These are phyloP conservation scores for Ampelomyces quisqualis DNA, from an alignment of 2,329 filamentous ascomycete genomes.

Conservation along the genomic window DNA sequence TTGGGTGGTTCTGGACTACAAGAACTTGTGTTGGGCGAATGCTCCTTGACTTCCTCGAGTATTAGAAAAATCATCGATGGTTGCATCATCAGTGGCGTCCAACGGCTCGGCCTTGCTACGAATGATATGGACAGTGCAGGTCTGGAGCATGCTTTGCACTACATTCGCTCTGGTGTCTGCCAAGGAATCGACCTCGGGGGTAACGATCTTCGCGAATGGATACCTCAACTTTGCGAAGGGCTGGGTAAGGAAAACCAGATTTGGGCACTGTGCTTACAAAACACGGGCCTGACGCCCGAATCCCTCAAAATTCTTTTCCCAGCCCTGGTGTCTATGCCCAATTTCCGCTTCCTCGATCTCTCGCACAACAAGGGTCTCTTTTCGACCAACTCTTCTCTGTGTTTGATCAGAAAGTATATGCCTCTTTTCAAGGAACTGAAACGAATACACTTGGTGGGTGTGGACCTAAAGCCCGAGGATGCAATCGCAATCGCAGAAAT, in stretches of 20 bases:
- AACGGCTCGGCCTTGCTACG: slow-evolving; percentile 77
- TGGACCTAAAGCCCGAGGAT: slow-evolving; percentile 80
- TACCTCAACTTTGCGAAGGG: slow-evolving; percentile 53
- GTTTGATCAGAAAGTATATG: slow-evolving; percentile 76
- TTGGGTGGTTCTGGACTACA: slow-evolving; percentile 75
- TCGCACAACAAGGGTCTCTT: slow-evolving; percentile 87
- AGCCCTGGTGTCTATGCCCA: slow-evolving; percentile 65
- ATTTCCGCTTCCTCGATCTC: slow-evolving; percentile 86
- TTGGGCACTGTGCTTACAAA: slow-evolving; percentile 81
- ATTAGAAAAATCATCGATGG: slow-evolving; percentile 79
- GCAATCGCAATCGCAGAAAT: slow-evolving; percentile 89
- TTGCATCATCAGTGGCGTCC: slow-evolving; percentile 73
- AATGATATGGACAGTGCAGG: slow-evolving; percentile 76
- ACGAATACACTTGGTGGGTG: slow-evolving; percentile 82
- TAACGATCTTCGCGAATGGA: slow-evolving; percentile 64
- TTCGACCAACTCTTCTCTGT: slow-evolving; percentile 71
- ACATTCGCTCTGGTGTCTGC: slow-evolving; percentile 73
- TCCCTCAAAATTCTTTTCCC: slow-evolving; percentile 75
- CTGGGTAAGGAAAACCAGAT: slow-evolving; percentile 57
- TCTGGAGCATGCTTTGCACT: slow-evolving; percentile 72
- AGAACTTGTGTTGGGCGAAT: slow-evolving; percentile 80
- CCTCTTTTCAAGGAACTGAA: slow-evolving; percentile 77
- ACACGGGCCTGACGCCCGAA: slow-evolving; percentile 75
- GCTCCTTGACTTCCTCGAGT: slow-evolving; percentile 68
- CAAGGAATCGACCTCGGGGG: slow-evolving; percentile 87